Evolutionary conservation across 2,329 filamentous ascomycete species (phyloP).

Genomic region (Simplicillium sp.): DNA sequence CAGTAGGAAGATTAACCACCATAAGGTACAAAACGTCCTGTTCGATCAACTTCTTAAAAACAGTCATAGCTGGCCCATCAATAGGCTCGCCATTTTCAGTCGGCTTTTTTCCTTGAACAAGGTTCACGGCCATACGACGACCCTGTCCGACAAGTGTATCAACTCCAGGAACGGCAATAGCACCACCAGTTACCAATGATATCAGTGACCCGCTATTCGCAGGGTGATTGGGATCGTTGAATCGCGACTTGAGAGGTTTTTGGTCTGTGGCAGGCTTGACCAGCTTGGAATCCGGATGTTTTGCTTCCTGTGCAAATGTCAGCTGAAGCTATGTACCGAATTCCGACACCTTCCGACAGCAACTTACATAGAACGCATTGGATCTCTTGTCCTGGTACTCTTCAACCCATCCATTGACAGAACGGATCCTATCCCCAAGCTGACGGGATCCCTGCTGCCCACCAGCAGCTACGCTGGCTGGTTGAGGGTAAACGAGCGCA

Average conservation of each 20-base stretch:
- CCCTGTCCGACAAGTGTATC: background rate
- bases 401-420: conserved; percentile 24
- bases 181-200: conserved; percentile 34
- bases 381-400: conserved; percentile 39
- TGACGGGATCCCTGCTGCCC: no score
- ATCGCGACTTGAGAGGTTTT: conserved; percentile 32
- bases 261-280: conserved; percentile 16
- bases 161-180: conserved; percentile 10
- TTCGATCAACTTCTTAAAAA: background rate
- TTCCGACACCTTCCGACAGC: no score
- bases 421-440: conserved; percentile 15
- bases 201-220: conserved; percentile 37
- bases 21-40: conserved; percentile 2
- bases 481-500: conserved; percentile 25
- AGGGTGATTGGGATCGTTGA: conserved; percentile 40
- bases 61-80: background rate
- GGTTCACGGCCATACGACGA: background rate
- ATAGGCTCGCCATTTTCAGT: background rate
- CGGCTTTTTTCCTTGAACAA: background rate
- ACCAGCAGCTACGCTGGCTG: conserved; percentile 9
- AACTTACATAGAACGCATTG: conserved; percentile 31
- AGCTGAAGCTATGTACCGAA: no score
- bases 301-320: conserved; percentile 13
- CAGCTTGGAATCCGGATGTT: conserved; percentile 30
- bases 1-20: conserved; percentile 1